Conservation (phyloP, 768 basidiomycete species). For the Lyophyllum atratum region DNA sequence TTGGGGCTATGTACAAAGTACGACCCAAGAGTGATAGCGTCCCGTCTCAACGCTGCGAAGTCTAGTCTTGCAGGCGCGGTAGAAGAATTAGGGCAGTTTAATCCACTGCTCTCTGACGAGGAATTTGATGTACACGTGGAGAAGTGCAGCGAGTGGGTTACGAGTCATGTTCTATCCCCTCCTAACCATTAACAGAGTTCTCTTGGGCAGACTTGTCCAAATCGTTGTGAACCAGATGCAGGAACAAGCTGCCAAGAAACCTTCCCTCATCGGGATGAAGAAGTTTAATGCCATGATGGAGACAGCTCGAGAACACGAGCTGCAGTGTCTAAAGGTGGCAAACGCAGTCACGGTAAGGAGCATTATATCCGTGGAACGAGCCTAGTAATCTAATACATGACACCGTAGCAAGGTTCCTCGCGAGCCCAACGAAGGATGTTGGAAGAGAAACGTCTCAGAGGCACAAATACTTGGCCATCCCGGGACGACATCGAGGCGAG, state of each 20-base stretch:
- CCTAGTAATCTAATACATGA: not conserved
- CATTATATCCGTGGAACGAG: not conserved
- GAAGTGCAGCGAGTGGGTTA: not conserved
- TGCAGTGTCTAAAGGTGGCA: not conserved
- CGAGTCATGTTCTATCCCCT: not conserved
- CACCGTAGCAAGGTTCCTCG: not conserved
- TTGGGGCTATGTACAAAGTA: not conserved
- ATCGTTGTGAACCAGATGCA: not conserved
- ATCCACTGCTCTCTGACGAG: not conserved
- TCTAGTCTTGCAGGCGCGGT: not conserved
- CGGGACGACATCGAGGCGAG: not conserved
- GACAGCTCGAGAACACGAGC: not conserved
- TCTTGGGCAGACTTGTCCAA: not conserved
- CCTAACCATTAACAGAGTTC: not conserved
- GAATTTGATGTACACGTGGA: not conserved
- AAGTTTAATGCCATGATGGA: not conserved
- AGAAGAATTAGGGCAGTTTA: not conserved
- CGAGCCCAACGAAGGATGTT: not conserved
- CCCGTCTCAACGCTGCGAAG: not conserved
- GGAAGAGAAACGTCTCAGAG: not conserved
- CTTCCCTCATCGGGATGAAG: not conserved
- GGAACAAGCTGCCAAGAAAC: not conserved
- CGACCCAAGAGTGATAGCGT: not conserved
- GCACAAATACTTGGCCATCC: not conserved
- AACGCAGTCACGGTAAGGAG: not conserved